Evolutionary conservation across 495 filamentous ascomycete species (phyloP), one percentile per base, ranked within the genome.

Genomic region (Cairneyella variabilis): DNA sequence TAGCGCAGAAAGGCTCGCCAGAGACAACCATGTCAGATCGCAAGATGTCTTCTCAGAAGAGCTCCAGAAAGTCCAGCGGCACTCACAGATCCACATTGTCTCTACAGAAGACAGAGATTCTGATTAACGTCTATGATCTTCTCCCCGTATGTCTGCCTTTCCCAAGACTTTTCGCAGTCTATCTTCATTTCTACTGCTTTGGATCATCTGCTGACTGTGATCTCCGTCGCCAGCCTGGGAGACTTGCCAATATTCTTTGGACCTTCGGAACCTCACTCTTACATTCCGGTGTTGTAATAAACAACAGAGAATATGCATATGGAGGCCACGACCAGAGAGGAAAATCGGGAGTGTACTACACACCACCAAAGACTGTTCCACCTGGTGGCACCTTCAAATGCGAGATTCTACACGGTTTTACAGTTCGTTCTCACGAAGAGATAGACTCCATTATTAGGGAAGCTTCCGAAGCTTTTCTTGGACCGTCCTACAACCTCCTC

Each of bases 111-210:
- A 90, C 84, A 9, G 80, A 88, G 62, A 76, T 91, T 10, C 58
- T 78, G n/a, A 89, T 91, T 62, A 83, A 90, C 62, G 83, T 89
- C 60, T 91, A 91, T 64, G 88, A 91, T 63, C 72, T 90, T 8
- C 73, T 90, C 21, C 84, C 86, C 11, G 83, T 87, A 74, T 58
- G 77, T 59, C 44, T 37, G 38, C 42, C 14, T 42, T 34, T 14
- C 37, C 47, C 17, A 18, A 26, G 36, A 34, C 30, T 8, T 34
- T 34, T n/a, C n/a, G n/a, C n/a, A n/a, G n/a, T n/a, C n/a, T n/a
- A n/a, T n/a, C n/a, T n/a, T n/a, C n/a, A n/a, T n/a, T n/a, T n/a
- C 14, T 14, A 34, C 30, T 34, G 14, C 8, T 14, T 14, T 34
- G 30, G 30, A 34, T 8, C 30, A 14, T 34, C 30, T 41, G 5